phyloP scores from a whole-genome alignment of 495 filamentous ascomycete genomes.

The Hamigera avellanea region DNA sequence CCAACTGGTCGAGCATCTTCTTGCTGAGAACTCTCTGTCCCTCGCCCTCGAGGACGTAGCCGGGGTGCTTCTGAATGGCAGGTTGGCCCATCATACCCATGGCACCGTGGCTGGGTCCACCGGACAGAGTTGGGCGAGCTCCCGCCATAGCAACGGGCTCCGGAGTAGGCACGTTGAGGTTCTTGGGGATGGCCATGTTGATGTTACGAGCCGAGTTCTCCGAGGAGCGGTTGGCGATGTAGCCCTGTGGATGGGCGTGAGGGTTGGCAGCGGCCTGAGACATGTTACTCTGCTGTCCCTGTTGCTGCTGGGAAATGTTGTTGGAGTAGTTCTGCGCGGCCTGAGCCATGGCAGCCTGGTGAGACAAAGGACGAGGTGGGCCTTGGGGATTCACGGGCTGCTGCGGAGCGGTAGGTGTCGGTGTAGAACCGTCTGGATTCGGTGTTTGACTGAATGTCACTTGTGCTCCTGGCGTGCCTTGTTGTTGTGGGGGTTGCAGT shows the following conservation, averaged over 20 bases:
- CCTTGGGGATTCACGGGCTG: constrained; percentile 35
- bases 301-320: constrained; percentile 15
- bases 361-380: constrained; percentile 47
- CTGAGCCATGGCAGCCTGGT: constrained; percentile 49
- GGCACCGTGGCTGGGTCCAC: constrained; percentile 58
- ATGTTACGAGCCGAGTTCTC: constrained; percentile 36
- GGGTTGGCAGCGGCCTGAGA: constrained; percentile 23
- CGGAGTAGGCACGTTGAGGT: constrained; percentile 56
- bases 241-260: constrained; percentile 42
- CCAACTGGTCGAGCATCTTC: constrained; percentile 92
- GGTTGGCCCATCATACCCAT: constrained; percentile 79
- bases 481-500: constrained; percentile 23
- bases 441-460: constrained; percentile 25
- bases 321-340: constrained; percentile 48
- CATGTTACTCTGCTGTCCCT: constrained; percentile 24
- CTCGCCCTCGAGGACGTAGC: constrained; percentile 76
- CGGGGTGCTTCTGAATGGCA: constrained; percentile 66
- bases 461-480: constrained; percentile 28
- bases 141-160: constrained; percentile 58
- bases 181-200: constrained; percentile 71
- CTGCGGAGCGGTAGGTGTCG: constrained; percentile 22
- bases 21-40: constrained; percentile 84
- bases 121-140: constrained; percentile 65
- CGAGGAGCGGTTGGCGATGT: constrained; percentile 34
- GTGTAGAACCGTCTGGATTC: constrained; percentile 23